Base-by-base conservation (phyloP, 257 asterid species). In the Verbena officinalis region DNA sequence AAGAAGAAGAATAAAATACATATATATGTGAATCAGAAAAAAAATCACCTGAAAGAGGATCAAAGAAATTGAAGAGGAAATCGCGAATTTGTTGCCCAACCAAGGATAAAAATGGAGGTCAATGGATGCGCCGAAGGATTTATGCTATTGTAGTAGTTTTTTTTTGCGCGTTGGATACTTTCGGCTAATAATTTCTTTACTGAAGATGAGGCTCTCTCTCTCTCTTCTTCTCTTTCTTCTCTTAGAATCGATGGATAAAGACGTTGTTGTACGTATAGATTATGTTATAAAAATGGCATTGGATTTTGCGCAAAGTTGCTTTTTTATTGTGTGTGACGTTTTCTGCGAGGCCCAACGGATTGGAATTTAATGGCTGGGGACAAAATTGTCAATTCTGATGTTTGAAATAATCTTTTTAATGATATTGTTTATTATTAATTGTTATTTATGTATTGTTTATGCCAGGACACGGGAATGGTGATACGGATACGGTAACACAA, bases 11-110 rank as follows among this genome's bases (percentile, higher is more conserved):
- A 13, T 7, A 23, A 57, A 14, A 19, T 13, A 5, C 33, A 27
- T 27, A 27, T 27, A 27, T 27, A 31, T 44, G 66, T 31, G 59
- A 5, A 34, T 27, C 21, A 31, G 50, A 17, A 54, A 43, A 49
- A 23, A 45, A 45, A 22, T 27, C 64, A 84, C 95, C 89, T 81
- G 77, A 62, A 71, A 59, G 69, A 52, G 23, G 57, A 79, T 44
- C 58, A 67, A 62, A 59, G 20, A 58, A 60, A 70, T 48, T 57
- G 48, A 56, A 31, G 27, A 56, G 60, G 62, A 27, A 71, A 81
- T 75, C 71, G 75, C 86, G 83, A 75, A 62, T 20, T 74, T 57
- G 51, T 56, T 66, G 86, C 68, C 52, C 60, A 67, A 50, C 79
- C 84, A 70, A 42, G 24, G 36, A 62, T 27, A 21, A 42, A 52